Evolutionary conservation across 1,284 basidiomycete species (phyloP).

Genomic region (Spongiforma sp.): DNA sequence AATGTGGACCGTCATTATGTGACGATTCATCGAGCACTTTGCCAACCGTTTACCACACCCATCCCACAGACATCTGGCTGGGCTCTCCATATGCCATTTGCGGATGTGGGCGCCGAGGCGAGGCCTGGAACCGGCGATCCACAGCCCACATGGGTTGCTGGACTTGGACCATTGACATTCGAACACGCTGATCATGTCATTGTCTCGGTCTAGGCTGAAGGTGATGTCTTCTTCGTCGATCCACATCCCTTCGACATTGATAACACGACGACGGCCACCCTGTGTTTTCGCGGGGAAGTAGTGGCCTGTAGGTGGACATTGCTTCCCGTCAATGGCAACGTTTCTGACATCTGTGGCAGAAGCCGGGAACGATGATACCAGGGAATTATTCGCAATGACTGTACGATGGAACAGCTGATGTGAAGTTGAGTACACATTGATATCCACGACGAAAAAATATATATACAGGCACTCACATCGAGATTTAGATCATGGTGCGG

Average conservation of each 20-base stretch:
- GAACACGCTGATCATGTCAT: conserved; percentile 4
- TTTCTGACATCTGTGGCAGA: no score
- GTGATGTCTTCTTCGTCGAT: conserved; percentile 14
- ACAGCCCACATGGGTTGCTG: conserved; percentile 15
- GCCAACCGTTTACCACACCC: conserved; percentile 12
- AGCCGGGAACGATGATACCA: no score
- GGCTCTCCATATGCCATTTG: conserved; percentile 10
- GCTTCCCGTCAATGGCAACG: neutral
- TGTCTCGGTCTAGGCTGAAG: neutral
- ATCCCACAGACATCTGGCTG: conserved; percentile 8
- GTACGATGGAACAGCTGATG: no score
- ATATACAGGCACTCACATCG: neutral
- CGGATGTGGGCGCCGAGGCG: conserved; percentile 14
- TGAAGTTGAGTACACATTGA: no score
- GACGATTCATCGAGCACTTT: conserved; percentile 12
- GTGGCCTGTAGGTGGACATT: neutral
- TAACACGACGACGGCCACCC: neutral
- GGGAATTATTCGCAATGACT: no score
- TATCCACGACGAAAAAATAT: neutral
- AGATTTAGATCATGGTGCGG: neutral
- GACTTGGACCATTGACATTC: conserved; percentile 13
- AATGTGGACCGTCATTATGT: conserved; percentile 16
- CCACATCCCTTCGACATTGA: conserved; percentile 3
- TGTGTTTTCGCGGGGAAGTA: neutral
- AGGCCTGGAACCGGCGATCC: conserved; percentile 9